Percentiles rank a stretch among this genome's conserved stretches.
Evolutionary conservation across 352 stramenopile species (phyloP).

Genomic region (Phytopythium cucurbitacearum): DNA sequence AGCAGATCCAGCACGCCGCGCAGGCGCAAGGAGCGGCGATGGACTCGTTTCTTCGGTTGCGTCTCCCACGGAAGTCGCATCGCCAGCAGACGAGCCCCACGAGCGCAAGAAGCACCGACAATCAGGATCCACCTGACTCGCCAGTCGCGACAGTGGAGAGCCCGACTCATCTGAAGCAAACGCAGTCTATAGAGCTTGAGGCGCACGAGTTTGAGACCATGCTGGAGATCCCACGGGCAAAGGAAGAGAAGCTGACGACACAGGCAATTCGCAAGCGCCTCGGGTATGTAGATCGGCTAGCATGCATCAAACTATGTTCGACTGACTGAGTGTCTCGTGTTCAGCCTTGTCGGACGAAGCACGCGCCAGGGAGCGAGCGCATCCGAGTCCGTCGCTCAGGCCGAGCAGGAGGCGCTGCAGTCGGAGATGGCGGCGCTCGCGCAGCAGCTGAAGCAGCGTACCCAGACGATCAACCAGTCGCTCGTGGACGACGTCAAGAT

Average conservation of each 20-base stretch:
- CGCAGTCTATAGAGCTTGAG: slow-evolving; percentile 20
- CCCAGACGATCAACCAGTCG: slow-evolving; percentile 71
- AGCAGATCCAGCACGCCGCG: slow-evolving; percentile 16
- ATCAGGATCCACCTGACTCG: too few species aligned
- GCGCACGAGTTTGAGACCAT: slow-evolving; percentile 58
- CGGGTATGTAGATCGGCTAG: slow-evolving; percentile 20
- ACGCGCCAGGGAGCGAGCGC: slow-evolving; percentile 17
- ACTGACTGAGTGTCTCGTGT: background rate
- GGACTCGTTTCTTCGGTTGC: slow-evolving; percentile 1
- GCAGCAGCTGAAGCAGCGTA: slow-evolving; percentile 66
- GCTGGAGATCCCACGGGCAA: slow-evolving; percentile 28
- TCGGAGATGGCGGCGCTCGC: slow-evolving; percentile 73
- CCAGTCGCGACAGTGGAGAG: too few species aligned
- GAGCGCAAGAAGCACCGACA: background rate
- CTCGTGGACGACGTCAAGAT: slow-evolving; percentile 71
- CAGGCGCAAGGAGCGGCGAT: background rate
- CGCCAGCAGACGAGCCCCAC: background rate
- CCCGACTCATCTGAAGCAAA: background rate
- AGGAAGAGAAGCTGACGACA: slow-evolving; percentile 48
- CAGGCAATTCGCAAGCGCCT: slow-evolving; percentile 53
- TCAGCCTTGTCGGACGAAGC: slow-evolving; percentile 34
- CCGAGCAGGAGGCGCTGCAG: slow-evolving; percentile 69
- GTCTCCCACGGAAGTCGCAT: background rate
- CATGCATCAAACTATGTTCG: background rate
- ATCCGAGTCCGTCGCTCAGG: slow-evolving; percentile 37